A percentile compares a stretch with the other conserved stretches of the same genome.
These are phyloP conservation scores for Pythium monospermum DNA, from an alignment of 352 stramenopile species.

Conservation along the genomic window DNA sequence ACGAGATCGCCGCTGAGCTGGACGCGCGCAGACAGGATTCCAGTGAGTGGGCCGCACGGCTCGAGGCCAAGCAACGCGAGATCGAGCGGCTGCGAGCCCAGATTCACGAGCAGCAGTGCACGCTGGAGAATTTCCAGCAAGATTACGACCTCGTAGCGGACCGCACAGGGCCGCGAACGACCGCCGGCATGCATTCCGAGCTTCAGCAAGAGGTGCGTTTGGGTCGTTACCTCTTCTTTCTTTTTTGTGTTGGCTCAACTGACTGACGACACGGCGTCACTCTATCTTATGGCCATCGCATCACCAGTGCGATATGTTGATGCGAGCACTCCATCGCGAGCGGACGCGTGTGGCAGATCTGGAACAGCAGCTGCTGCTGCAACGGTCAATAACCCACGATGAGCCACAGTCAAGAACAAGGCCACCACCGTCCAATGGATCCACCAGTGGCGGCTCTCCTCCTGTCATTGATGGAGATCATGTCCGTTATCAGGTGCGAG, in stretches of 20 bases:
- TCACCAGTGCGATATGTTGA: slow-evolving; percentile 20
- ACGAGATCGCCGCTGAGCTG: slow-evolving; percentile 15
- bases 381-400: too few relatives aligned
- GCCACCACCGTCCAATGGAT: too few relatives aligned
- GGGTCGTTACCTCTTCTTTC: background rate
- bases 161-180: slow-evolving; percentile 2
- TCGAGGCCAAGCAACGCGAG: slow-evolving; percentile 35
- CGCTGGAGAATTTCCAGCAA: slow-evolving; percentile 45
- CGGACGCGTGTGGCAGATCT: slow-evolving; percentile 14
- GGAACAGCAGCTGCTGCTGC: slow-evolving; percentile 8
- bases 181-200: background rate
- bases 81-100: slow-evolving; percentile 39
- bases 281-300: background rate
- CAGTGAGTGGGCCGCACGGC: slow-evolving; percentile 24
- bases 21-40: slow-evolving; percentile 15
- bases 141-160: slow-evolving; percentile 22
- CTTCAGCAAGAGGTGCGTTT: slow-evolving; percentile 19
- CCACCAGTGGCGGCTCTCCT: too few relatives aligned
- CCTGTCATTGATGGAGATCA: too few relatives aligned
- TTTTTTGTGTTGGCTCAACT: background rate
- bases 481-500: too few relatives aligned
- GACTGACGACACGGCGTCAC: background rate
- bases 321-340: slow-evolving; percentile 22
- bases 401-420: too few relatives aligned
- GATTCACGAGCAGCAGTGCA: slow-evolving; percentile 52